Conservation (phyloP, 208 protist genomes). For the Acanthamoeba healyi region DNA sequence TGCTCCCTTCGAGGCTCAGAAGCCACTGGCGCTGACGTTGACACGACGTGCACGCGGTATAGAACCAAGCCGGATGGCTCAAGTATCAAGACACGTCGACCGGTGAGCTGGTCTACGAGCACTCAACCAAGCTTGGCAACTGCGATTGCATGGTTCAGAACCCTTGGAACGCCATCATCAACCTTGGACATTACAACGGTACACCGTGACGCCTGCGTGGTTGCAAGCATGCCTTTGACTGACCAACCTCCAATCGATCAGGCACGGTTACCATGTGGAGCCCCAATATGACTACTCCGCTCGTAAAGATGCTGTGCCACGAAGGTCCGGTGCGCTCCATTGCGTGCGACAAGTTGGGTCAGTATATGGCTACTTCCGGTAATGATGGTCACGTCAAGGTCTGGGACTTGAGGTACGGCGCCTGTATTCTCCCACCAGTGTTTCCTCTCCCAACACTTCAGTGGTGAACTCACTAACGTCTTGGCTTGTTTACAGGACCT, state of each 20-base stretch:
- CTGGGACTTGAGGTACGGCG: constrained; percentile 96
- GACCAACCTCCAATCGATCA: not conserved
- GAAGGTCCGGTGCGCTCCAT: constrained; percentile 81
- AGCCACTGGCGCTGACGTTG: not conserved
- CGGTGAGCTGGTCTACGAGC: constrained; percentile 93
- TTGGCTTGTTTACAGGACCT: constrained; percentile 60
- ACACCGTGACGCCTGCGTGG: too few species aligned
- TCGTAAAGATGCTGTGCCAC: constrained; percentile 97
- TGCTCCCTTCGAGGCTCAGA: not conserved
- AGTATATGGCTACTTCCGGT: constrained; percentile 96
- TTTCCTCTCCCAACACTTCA: not conserved
- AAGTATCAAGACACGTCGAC: constrained; percentile 97
- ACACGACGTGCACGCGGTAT: too few species aligned
- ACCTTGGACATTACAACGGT: constrained; percentile 94
- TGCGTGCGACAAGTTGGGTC: constrained; percentile 54
- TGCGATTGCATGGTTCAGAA: constrained; percentile 94
- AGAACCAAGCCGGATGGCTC: constrained; percentile 87
- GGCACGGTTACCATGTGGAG: constrained; percentile 78
- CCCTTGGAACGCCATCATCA: constrained; percentile 95
- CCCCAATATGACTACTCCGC: constrained; percentile 95
- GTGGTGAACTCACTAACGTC: not conserved
- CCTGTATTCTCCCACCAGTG: too few species aligned
- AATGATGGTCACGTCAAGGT: constrained; percentile 97
- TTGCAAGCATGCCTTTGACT: too few species aligned
- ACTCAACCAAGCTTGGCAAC: constrained; percentile 89